phyloP scores from a whole-genome alignment of 768 basidiomycete genomes.

The Podaxis sp. region DNA sequence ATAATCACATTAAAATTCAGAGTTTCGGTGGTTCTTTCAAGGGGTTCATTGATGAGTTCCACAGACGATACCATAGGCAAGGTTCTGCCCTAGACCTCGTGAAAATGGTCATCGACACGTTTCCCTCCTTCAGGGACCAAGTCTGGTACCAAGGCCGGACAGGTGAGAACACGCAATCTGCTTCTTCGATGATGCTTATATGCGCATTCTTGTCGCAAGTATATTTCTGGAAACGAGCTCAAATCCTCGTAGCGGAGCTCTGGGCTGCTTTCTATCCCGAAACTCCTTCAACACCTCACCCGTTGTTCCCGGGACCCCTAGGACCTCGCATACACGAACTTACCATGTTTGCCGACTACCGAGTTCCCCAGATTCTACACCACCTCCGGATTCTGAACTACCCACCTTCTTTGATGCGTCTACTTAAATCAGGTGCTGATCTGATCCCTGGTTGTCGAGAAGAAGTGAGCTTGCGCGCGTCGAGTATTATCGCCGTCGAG shows the following conservation, averaged over 20 bases:
- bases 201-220: conserved; percentile 40
- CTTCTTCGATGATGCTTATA: conserved; percentile 2
- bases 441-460: conserved; percentile 60
- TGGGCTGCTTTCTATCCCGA: conserved; percentile 90
- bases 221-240: conserved; percentile 86
- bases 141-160: conserved; percentile 52
- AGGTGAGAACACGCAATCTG: conserved; percentile 38
- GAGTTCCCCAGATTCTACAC: conserved; percentile 88
- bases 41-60: conserved; percentile 64
- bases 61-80: conserved; percentile 44
- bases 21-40: conserved; percentile 70
- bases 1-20: conserved; percentile 32
- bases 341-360: conserved; percentile 95
- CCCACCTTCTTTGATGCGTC: conserved; percentile 54
- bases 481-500: conserved; percentile 81
- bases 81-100: conserved; percentile 77
- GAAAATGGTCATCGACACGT: conserved; percentile 63
- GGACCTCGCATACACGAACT: conserved; percentile 67
- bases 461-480: conserved; percentile 78
- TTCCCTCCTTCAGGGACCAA: conserved; percentile 80
- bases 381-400: conserved; percentile 78
- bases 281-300: conserved; percentile 49
- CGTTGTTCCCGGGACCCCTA: conserved; percentile 61
- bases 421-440: conserved; percentile 43
- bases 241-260: conserved; percentile 87